Percentiles rank a stretch among this genome's conserved stretches.
Evolutionary conservation across 2,329 filamentous ascomycete genomes (phyloP).

Genomic region (Penicillium hesseltinei): DNA sequence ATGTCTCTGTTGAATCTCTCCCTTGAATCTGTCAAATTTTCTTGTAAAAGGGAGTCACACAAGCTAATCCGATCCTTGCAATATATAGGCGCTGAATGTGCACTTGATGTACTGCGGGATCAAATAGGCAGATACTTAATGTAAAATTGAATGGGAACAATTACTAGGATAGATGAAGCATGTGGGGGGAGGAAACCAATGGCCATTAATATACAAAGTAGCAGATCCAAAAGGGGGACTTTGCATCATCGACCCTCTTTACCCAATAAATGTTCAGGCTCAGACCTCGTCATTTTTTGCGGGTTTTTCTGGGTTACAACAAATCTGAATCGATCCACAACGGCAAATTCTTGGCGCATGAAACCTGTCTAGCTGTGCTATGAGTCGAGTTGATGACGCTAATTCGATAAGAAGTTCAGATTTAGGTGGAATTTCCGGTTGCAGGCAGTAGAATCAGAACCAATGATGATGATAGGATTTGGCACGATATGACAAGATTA

Average conservation of each 20-base stretch:
- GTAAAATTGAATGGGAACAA: conserved; percentile 1
- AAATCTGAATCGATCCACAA: conserved; percentile 9
- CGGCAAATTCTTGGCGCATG: conserved; percentile 9
- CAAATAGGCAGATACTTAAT: neutral
- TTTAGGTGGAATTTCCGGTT: conserved; percentile 5
- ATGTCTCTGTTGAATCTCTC: neutral
- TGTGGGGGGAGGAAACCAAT: neutral
- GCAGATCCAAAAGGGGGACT: neutral
- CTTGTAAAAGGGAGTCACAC: neutral
- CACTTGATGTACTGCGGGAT: neutral
- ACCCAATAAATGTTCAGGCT: neutral
- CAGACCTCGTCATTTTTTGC: conserved; percentile 11
- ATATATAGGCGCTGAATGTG: neutral
- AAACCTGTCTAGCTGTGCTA: neutral
- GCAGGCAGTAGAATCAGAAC: neutral
- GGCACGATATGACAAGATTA: neutral
- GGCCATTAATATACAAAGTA: conserved; percentile 19
- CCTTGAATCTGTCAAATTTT: neutral
- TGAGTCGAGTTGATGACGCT: neutral
- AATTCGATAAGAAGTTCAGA: conserved; percentile 6
- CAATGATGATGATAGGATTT: neutral
- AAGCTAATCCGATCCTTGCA: neutral
- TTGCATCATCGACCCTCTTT: conserved; percentile 1
- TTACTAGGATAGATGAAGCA: conserved; percentile 4
- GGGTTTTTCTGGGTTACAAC: neutral